A percentile compares a stretch with the other conserved stretches of the same genome.
These are phyloP conservation scores for Dichomitus squalens DNA, from an alignment of 1,284 basidiomycete species.

Conservation along the genomic window DNA sequence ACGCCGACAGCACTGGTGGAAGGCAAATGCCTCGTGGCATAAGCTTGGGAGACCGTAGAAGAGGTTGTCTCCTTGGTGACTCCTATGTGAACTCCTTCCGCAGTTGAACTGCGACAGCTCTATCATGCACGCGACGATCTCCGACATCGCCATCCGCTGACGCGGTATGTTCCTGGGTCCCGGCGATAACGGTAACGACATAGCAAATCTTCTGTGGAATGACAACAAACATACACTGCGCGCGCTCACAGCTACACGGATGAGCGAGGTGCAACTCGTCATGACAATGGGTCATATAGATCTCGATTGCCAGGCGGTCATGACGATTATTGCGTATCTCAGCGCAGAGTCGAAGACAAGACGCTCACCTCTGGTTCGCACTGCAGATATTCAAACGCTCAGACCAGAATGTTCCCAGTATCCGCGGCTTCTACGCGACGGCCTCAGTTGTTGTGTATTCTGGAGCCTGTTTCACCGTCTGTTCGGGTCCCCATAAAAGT, in stretches of 20 bases:
- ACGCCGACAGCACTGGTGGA: background rate
- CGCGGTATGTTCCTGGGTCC: constrained; percentile 8
- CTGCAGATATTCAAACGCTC: background rate
- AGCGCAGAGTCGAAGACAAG: background rate
- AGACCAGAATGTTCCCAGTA: constrained; percentile 16
- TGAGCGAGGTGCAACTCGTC: constrained; percentile 6
- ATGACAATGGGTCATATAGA: constrained; percentile 18
- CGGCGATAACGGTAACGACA: constrained; percentile 20
- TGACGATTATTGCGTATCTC: constrained; percentile 11
- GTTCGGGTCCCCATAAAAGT: constrained; percentile 20
- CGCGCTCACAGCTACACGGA: background rate
- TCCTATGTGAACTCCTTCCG: constrained; percentile 1
- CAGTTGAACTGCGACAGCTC: background rate
- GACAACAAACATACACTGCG: background rate
- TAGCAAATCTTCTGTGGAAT: background rate
- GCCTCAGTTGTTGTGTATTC: constrained; percentile 19
- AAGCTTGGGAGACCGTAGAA: constrained; percentile 6
- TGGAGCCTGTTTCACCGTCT: constrained; percentile 19
- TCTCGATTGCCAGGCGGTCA: constrained; percentile 8
- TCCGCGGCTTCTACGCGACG: constrained; percentile 13
- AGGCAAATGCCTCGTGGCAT: background rate
- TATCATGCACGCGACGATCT: constrained; percentile 12
- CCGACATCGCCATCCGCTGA: constrained; percentile 19
- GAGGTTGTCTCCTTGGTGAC: constrained; percentile 18
- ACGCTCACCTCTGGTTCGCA: too few species aligned